A percentile compares a stretch with the other conserved stretches of the same genome.
Evolutionary conservation across 225 moss, liverwort and hornwort species (phyloP).

Genomic region (Marchantia polymorpha): DNA sequence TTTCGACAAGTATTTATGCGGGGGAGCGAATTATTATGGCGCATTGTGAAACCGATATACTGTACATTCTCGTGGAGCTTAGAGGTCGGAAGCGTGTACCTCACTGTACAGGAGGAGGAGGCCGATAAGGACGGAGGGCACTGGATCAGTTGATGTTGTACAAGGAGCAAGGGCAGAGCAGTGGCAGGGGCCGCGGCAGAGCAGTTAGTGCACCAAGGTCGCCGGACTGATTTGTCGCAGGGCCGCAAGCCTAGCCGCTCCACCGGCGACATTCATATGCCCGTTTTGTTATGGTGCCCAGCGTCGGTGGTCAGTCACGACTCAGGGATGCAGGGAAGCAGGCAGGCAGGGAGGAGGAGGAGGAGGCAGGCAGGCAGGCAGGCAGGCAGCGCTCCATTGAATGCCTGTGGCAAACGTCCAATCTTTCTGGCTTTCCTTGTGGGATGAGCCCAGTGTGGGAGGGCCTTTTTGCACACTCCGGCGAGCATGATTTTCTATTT

Average conservation of each 20-base stretch:
- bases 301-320: not conserved
- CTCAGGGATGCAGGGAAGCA: not conserved
- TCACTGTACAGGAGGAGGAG: not conserved
- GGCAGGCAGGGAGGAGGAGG: not conserved
- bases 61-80: not conserved
- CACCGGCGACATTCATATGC: not conserved
- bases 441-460: not conserved
- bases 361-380: not conserved
- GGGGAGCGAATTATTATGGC: not conserved
- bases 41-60: not conserved
- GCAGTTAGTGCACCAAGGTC: not conserved
- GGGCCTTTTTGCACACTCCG: not conserved
- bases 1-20: not conserved
- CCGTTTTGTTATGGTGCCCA: not conserved
- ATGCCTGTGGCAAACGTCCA: not conserved
- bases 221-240: not conserved
- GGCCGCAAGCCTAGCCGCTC: constrained; percentile 4
- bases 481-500: not conserved
- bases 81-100: not conserved
- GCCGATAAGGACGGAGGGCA: not conserved
- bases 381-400: not conserved
- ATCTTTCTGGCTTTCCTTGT: not conserved
- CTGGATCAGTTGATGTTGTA: not conserved
- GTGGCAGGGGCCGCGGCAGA: too few species aligned
- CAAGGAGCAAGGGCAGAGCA: not conserved